phyloP scores from a whole-genome alignment of 192 early-diverging fungal genomes.

The Cladochytrium replicatum region DNA sequence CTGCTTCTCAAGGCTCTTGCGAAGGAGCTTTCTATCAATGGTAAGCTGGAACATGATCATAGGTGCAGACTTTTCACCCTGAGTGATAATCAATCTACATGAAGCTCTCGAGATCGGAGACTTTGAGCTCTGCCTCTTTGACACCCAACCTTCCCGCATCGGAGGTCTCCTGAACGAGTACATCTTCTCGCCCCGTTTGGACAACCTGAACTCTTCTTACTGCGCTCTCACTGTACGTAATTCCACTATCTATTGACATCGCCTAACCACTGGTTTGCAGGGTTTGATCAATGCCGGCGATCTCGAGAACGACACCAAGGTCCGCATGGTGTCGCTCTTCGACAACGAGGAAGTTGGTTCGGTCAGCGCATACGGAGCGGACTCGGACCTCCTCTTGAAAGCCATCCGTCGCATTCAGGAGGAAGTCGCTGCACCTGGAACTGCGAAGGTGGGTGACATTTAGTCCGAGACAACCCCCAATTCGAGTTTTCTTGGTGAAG shows the following conservation, averaged over 20 bases:
- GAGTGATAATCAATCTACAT: slow-evolving; percentile 2
- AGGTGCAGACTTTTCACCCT: slow-evolving; percentile 6
- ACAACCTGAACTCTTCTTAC: slow-evolving; percentile 96
- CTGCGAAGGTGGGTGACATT: no score
- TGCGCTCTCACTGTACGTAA: slow-evolving; percentile 57
- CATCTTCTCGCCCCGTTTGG: slow-evolving; percentile 84
- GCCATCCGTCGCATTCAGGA: slow-evolving; percentile 10
- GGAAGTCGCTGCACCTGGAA: background rate
- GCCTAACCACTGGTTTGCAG: slow-evolving; percentile 15
- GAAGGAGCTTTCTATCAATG: no score
- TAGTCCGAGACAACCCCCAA: no score
- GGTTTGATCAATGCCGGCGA: slow-evolving; percentile 41
- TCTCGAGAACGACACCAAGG: slow-evolving; percentile 54
- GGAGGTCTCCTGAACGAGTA: slow-evolving; percentile 90
- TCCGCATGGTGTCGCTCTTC: slow-evolving; percentile 84
- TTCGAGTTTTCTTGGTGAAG: no score
- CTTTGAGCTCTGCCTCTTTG: slow-evolving; percentile 96
- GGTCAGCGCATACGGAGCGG: slow-evolving; percentile 85
- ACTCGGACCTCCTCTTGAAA: slow-evolving; percentile 69
- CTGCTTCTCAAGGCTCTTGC: slow-evolving; percentile 68
- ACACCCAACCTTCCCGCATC: slow-evolving; percentile 80
- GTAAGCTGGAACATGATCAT: slow-evolving; percentile 40
- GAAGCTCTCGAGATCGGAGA: slow-evolving; percentile 71
- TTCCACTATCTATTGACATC: slow-evolving; percentile 23
- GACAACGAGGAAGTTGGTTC: slow-evolving; percentile 99